Percentiles rank a stretch among this genome's conserved stretches.
These are phyloP conservation scores for Malus sylvestris DNA, from an alignment of 306 rosid genomes.

Conservation along the genomic window DNA sequence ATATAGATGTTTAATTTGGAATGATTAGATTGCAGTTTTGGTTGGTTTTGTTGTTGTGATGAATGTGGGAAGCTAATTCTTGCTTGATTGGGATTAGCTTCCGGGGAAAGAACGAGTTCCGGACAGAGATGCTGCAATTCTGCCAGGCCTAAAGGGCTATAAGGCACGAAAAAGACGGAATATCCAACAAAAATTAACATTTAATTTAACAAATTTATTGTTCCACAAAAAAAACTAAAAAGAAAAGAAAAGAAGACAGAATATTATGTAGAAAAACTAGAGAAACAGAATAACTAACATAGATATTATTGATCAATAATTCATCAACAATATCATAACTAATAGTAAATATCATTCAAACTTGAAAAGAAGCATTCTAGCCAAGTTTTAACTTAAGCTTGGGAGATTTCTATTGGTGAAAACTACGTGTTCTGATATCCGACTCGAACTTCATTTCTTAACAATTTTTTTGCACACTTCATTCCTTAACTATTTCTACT, in stretches of 20 bases:
- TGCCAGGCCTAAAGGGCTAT: too few relatives aligned
- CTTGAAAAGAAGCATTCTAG: background rate
- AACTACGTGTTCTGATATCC: background rate
- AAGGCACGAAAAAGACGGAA: background rate
- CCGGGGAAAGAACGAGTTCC: background rate
- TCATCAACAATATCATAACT: too few relatives aligned
- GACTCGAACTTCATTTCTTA: background rate
- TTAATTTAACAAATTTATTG: too few relatives aligned
- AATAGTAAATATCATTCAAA: background rate
- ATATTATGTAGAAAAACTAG: too few relatives aligned
- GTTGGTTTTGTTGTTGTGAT: background rate
- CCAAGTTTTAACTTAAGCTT: background rate
- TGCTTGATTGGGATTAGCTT: background rate
- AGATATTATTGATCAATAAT: background rate
- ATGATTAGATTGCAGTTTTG: background rate
- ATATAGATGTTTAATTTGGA: background rate
- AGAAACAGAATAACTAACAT: too few relatives aligned
- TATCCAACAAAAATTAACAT: too few relatives aligned
- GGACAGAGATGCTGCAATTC: too few relatives aligned
- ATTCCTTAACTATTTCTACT: background rate
- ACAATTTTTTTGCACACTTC: background rate
- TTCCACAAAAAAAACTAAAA: too few relatives aligned
- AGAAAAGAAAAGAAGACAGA: too few relatives aligned
- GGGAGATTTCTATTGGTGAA: background rate
- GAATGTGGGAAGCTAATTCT: background rate